phyloP scores from a whole-genome alignment of 2,329 filamentous ascomycete species.

The Exophiala lecanii-corni region DNA sequence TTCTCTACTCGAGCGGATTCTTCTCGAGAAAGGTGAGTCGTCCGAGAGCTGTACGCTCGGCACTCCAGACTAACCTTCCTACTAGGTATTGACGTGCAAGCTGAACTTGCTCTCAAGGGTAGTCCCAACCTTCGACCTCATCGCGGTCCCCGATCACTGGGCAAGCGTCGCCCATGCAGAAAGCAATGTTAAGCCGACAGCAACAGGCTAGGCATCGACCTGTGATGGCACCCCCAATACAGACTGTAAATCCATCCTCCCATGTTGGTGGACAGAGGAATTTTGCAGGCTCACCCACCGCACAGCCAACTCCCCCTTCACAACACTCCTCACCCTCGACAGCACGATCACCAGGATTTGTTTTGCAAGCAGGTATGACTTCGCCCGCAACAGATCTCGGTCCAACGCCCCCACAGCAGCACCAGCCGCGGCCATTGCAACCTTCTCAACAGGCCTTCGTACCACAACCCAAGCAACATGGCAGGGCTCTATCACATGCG shows the following conservation, averaged over 20 bases:
- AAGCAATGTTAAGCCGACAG: constrained; percentile 75
- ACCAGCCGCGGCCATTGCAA: constrained; percentile 45
- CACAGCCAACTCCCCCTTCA: constrained; percentile 74
- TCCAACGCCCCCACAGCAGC: constrained; percentile 43
- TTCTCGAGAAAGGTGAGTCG: constrained; percentile 81
- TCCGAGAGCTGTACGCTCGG: neutral
- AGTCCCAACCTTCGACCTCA: constrained; percentile 66
- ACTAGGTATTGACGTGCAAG: constrained; percentile 90
- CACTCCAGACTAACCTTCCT: neutral
- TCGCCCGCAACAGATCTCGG: constrained; percentile 54
- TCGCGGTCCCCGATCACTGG: constrained; percentile 58
- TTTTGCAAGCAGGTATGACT: constrained; percentile 57
- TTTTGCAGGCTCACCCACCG: constrained; percentile 26
- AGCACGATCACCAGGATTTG: constrained; percentile 58
- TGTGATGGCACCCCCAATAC: constrained; percentile 26
- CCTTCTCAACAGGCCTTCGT: constrained; percentile 35
- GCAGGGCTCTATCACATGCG: constrained; percentile 31
- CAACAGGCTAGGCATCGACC: constrained; percentile 33
- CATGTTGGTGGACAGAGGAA: constrained; percentile 20
- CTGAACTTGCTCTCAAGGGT: constrained; percentile 87
- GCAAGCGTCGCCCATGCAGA: constrained; percentile 71
- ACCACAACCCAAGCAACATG: constrained; percentile 34
- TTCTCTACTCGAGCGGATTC: constrained; percentile 87
- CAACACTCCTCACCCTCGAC: constrained; percentile 66
- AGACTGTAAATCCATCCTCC: constrained; percentile 36